Evolutionary conservation across 2,329 filamentous ascomycete species (phyloP).

Genomic region (Botrytis porri): DNA sequence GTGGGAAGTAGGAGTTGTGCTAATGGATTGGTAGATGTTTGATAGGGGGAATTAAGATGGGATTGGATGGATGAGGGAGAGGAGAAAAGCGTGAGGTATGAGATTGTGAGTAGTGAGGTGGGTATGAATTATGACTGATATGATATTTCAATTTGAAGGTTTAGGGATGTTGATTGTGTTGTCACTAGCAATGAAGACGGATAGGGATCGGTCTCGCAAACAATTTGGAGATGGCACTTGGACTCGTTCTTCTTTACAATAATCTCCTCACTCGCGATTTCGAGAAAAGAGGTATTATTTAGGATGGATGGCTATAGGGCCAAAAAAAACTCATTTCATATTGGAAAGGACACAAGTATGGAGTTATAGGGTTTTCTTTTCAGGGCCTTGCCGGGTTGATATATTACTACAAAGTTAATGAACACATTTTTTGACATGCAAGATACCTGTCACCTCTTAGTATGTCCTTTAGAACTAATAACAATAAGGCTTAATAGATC

Average conservation of each 20-base stretch:
- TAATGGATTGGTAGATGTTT: neutral
- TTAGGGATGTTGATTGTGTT: neutral
- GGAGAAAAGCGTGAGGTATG: neutral
- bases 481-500: neutral
- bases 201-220: accelerated
- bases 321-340: neutral
- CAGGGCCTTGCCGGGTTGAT: neutral
- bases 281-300: neutral
- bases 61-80: accelerated
- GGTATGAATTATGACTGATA: neutral
- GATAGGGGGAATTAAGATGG: neutral
- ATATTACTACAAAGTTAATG: neutral
- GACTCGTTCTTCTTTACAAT: neutral
- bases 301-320: neutral
- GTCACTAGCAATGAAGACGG: neutral
- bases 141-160: no score
- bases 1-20: neutral
- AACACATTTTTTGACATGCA: neutral
- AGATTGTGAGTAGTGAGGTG: neutral
- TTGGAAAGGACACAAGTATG: neutral
- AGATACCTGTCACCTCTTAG: neutral
- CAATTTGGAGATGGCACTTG: neutral
- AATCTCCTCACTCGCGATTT: neutral
- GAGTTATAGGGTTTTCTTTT: neutral
- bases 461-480: neutral